Evolutionary conservation across 768 basidiomycete genomes (phyloP).

Genomic region (Collybia nuda): DNA sequence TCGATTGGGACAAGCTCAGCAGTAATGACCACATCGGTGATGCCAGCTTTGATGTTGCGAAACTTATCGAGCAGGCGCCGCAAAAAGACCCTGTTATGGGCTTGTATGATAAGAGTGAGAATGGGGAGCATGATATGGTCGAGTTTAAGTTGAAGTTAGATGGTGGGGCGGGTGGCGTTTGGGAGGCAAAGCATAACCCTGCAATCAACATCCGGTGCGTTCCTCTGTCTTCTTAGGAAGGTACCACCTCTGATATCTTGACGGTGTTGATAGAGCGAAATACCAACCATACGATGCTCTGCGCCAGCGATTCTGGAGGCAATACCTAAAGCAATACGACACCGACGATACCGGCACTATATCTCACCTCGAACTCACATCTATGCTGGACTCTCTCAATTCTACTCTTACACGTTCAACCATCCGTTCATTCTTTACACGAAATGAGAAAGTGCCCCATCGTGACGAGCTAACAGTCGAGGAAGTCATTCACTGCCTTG

Average conservation of each 20-base stretch:
- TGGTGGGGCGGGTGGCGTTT: conserved; percentile 40
- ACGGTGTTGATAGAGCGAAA: conserved; percentile 59
- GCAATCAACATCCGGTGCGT: conserved; percentile 63
- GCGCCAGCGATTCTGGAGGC: conserved; percentile 87
- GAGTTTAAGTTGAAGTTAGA: conserved; percentile 70
- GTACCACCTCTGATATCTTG: neutral
- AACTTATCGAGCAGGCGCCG: conserved; percentile 65
- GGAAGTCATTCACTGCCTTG: conserved; percentile 82
- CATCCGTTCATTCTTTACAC: conserved; percentile 78
- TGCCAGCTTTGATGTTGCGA: conserved; percentile 36
- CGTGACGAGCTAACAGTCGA: conserved; percentile 75
- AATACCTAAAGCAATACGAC: conserved; percentile 89
- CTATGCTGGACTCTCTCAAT: conserved; percentile 96
- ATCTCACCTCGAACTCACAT: conserved; percentile 84
- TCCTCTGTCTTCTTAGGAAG: neutral
- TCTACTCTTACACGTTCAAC: conserved; percentile 85
- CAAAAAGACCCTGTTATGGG: conserved; percentile 60
- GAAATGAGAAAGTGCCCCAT: conserved; percentile 60
- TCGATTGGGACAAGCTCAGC: conserved; percentile 96
- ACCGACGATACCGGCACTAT: conserved; percentile 74
- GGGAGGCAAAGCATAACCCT: conserved; percentile 76
- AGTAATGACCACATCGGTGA: conserved; percentile 91
- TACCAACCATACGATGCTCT: conserved; percentile 95
- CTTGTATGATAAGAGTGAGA: conserved; percentile 51
- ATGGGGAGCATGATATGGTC: conserved; percentile 66